A percentile compares a stretch with the other conserved stretches of the same genome.
Evolutionary conservation across 208 protist genomes (phyloP).

Genomic region (Leishmania major): DNA sequence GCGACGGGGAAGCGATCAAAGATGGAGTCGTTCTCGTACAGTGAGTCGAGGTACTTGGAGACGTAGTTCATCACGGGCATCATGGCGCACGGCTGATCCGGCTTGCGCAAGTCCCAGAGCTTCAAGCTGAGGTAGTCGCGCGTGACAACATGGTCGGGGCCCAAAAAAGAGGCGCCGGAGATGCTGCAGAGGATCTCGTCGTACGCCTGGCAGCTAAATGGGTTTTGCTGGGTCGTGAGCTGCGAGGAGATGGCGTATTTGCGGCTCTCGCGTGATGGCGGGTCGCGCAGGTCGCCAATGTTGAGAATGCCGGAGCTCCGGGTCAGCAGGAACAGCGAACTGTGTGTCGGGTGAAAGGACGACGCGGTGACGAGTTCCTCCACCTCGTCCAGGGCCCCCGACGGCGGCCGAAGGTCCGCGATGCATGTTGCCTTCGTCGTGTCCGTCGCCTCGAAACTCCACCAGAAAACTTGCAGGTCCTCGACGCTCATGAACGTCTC

Average conservation of each 20-base stretch:
- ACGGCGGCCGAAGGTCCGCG: conserved; percentile 63
- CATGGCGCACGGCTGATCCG: conserved; percentile 53
- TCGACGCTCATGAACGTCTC: conserved; percentile 88
- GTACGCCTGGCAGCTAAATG: conserved; percentile 54
- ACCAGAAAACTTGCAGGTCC: conserved; percentile 91
- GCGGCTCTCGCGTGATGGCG: conserved; percentile 62
- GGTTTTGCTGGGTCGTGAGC: conserved; percentile 60
- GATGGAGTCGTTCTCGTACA: conserved; percentile 86
- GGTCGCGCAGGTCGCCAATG: conserved; percentile 86
- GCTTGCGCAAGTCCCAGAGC: conserved; percentile 84
- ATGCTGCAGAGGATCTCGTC: conserved; percentile 88
- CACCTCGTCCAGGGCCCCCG: conserved; percentile 74
- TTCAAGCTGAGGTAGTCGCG: conserved; percentile 89
- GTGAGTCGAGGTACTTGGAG: conserved; percentile 58
- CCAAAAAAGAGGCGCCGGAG: conserved; percentile 79
- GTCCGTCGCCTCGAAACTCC: conserved; percentile 75
- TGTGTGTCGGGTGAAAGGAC: conserved; percentile 83
- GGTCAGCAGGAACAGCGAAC: conserved; percentile 80
- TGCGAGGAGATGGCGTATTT: conserved; percentile 73
- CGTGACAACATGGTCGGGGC: conserved; percentile 79
- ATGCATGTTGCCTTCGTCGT: conserved; percentile 78
- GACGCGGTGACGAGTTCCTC: conserved; percentile 81
- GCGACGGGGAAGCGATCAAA: conserved; percentile 87
- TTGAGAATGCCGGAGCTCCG: conserved; percentile 82
- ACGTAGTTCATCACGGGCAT: conserved; percentile 81